phyloP scores from a whole-genome alignment of 2,329 filamentous ascomycete species.

The Fusarium sp. region DNA sequence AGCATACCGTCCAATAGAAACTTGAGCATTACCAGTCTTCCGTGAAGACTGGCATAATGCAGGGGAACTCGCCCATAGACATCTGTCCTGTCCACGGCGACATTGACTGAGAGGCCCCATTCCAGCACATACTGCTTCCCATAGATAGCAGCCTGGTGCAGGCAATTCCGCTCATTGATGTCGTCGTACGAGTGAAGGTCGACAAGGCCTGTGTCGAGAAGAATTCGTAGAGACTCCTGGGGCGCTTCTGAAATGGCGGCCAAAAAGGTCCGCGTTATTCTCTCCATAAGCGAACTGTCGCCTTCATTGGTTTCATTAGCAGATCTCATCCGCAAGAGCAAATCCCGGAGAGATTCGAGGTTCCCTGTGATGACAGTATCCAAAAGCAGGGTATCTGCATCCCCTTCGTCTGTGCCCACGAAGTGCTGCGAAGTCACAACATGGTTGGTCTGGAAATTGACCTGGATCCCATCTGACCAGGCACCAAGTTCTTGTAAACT shows the following conservation, averaged over 20 bases:
- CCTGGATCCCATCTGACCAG: slow-evolving; percentile 96
- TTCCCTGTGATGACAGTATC: slow-evolving; percentile 90
- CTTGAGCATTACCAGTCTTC: slow-evolving; percentile 85
- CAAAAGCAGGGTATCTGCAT: slow-evolving; percentile 88
- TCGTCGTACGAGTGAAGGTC: slow-evolving; percentile 95
- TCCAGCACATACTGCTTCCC: slow-evolving; percentile 83
- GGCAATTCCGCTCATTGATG: slow-evolving; percentile 95
- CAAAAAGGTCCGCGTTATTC: slow-evolving; percentile 90
- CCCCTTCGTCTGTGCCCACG: slow-evolving; percentile 84
- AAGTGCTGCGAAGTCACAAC: slow-evolving; percentile 75
- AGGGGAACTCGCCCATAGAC: slow-evolving; percentile 94
- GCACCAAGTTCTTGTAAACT: slow-evolving; percentile 93
- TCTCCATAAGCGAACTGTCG: slow-evolving; percentile 72
- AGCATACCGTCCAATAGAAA: slow-evolving; percentile 73
- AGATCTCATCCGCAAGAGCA: slow-evolving; percentile 78
- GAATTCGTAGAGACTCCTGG: slow-evolving; percentile 77
- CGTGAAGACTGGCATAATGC: slow-evolving; percentile 97
- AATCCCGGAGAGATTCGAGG: slow-evolving; percentile 79
- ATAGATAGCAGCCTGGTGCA: slow-evolving; percentile 97
- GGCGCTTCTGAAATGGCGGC: slow-evolving; percentile 89
- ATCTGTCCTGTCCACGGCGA: slow-evolving; percentile 84
- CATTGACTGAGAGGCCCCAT: slow-evolving; percentile 78
- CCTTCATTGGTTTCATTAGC: slow-evolving; percentile 67
- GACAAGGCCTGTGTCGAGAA: slow-evolving; percentile 85
- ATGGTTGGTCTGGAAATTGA: slow-evolving; percentile 80